Evolutionary conservation across 805 yeast genomes (phyloP), one percentile per base, ranked within the genome.

Genomic region (Pichia eremophila): DNA sequence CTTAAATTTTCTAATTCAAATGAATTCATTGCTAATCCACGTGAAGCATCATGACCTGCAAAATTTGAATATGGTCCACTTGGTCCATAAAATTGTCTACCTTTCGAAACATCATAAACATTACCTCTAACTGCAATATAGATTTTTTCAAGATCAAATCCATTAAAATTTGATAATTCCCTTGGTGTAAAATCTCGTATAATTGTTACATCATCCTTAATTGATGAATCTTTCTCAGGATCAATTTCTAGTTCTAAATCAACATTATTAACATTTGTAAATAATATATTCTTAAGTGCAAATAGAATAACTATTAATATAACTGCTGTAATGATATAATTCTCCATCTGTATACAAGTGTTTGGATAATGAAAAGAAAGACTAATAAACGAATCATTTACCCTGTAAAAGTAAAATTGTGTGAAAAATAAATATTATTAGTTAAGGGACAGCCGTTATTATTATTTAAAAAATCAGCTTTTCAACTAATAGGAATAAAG

Each of bases 31-130:
- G 96, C 96, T 47, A 91, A 74, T 0, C 97, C 98, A 54, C 98
- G 73, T 0, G 95, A 83, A 4, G 97, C 97, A 67, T 91, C 98
- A 55, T 86, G 83, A 2, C 98, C 98, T 0, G 97, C 97, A 72
- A 91, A 91, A 60, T 85, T 87, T 40, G 85, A 81, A 66, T 91
- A 91, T 0, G 96, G 95, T 0, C 97, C 97, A 31, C 91, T 86
- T 8, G 98, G 98, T 0, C 98, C 98, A 64, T 91, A 91, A 62
- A 91, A 90, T 42, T 77, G 76, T 54, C 90, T 77, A 0, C 95
- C 95, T 11, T 72, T 70, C 6, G 86, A 70, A 19, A 88, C 95
- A 59, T 91, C 96, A 58, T 76, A 91, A 3, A 91, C 95, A 27
- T 74, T 81, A 1, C 96, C 95, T 55, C 74, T 78, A n/a, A 91